Conservation (phyloP, 352 stramenopile species). For the Pythium folliculosum region DNA sequence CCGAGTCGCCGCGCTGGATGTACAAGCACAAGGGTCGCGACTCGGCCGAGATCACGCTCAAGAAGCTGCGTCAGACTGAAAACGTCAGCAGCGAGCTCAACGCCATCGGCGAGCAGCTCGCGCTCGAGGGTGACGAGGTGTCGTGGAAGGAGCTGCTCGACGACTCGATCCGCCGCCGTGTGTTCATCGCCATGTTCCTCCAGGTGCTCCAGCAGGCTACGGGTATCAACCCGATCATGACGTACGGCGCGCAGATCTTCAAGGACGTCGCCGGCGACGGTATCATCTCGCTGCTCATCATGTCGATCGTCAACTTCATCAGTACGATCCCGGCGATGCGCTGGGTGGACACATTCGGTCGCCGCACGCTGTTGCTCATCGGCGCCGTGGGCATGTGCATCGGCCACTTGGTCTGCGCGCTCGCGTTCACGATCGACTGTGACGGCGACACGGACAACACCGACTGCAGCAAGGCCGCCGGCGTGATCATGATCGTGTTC, state of each 20-base stretch:
- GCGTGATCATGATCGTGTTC: constrained; percentile 41
- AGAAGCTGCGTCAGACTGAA: constrained; percentile 34
- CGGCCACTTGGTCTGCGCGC: constrained; percentile 37
- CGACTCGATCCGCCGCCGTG: constrained; percentile 18
- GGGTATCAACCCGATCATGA: constrained; percentile 42
- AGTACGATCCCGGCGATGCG: constrained; percentile 43
- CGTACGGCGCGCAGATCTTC: constrained; percentile 46
- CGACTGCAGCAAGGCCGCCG: constrained; percentile 25
- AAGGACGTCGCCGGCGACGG: constrained; percentile 39
- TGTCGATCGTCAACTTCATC: constrained; percentile 44
- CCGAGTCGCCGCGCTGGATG: constrained; percentile 52
- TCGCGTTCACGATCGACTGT: constrained; percentile 43
- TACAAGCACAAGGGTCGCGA: constrained; percentile 44
- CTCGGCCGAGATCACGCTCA: constrained; percentile 31
- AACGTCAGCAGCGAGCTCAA: constrained; percentile 37
- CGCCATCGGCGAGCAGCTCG: constrained; percentile 50
- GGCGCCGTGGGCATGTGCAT: constrained; percentile 48
- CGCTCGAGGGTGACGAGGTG: constrained; percentile 28
- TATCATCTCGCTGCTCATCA: constrained; percentile 35
- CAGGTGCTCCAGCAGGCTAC: constrained; percentile 51
- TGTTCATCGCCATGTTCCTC: constrained; percentile 41
- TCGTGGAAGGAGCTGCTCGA: constrained; percentile 41
- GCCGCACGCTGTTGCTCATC: constrained; percentile 39
- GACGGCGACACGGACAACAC: constrained; percentile 31
- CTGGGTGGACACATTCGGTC: constrained; percentile 44